A percentile compares a stretch with the other conserved stretches of the same genome.
phyloP scores from a whole-genome alignment of 2,329 filamentous ascomycete species.

The Arthrinium phaeospermum region DNA sequence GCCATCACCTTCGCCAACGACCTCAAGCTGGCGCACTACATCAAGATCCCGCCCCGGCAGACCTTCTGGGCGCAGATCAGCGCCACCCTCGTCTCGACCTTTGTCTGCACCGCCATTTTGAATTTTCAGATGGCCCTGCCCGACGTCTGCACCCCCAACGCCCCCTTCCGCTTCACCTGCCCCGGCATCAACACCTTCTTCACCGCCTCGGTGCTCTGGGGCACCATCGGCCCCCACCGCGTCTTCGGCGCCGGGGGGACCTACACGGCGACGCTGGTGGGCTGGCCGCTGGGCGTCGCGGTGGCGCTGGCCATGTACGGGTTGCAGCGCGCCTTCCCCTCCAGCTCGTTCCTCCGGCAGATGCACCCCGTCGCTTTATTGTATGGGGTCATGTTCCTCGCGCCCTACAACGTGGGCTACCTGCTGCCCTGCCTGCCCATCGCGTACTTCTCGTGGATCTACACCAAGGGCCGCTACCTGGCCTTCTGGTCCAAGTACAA shows the following conservation, averaged over 20 bases:
- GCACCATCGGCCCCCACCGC: conserved; percentile 39
- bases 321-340: conserved; percentile 32
- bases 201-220: conserved; percentile 41
- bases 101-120: conserved; percentile 55
- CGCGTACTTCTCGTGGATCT: conserved; percentile 40
- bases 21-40: conserved; percentile 41
- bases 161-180: conserved; percentile 41
- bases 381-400: conserved; percentile 39
- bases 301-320: conserved; percentile 40
- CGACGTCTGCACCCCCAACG: conserved; percentile 35
- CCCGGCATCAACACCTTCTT: conserved; percentile 41
- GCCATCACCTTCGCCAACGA: conserved; percentile 40
- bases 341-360: conserved; percentile 32
- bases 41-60: conserved; percentile 40
- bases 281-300: conserved; percentile 42
- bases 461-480: conserved; percentile 38
- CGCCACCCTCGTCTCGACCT: conserved; percentile 46
- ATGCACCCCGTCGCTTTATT: conserved; percentile 37
- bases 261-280: conserved; percentile 36
- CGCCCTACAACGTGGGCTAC: conserved; percentile 37
- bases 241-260: conserved; percentile 39
- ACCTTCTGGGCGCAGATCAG: conserved; percentile 42
- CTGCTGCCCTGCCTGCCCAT: conserved; percentile 46
- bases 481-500: conserved; percentile 42
- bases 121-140: conserved; percentile 40